Evolutionary conservation across 139 green algal genomes (phyloP).

Genomic region (Chlorella vulgaris): DNA sequence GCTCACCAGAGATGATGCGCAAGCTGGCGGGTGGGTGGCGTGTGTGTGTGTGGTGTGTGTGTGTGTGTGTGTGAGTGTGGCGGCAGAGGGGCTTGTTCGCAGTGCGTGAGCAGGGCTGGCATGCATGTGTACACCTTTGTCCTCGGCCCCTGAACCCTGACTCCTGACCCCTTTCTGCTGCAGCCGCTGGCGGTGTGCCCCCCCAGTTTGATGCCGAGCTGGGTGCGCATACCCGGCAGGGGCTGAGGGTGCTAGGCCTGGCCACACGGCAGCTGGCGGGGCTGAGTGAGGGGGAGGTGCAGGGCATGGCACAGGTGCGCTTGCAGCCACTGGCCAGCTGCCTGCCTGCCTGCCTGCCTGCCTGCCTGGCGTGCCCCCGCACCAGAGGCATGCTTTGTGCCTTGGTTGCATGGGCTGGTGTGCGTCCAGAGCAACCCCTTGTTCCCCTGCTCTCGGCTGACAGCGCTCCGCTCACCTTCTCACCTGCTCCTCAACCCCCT

Average conservation of each 20-base stretch:
- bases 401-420: no score
- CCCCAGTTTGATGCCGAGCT: constrained; percentile 66
- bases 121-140: no score
- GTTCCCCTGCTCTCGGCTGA: no score
- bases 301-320: constrained; percentile 31
- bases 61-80: no score
- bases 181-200: constrained; percentile 47
- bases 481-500: constrained; percentile 36
- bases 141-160: no score
- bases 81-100: no score
- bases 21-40: constrained; percentile 38
- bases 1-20: constrained; percentile 65
- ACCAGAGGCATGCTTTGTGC: no score
- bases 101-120: no score
- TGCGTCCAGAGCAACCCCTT: no score
- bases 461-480: no score
- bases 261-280: constrained; percentile 67
- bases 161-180: background rate
- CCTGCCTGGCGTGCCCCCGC: no score
- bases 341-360: background rate
- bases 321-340: background rate
- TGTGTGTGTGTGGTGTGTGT: background rate
- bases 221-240: constrained; percentile 60
- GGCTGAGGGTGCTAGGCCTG: constrained; percentile 89
- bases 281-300: constrained; percentile 42